Evolutionary conservation across 2,329 filamentous ascomycete genomes (phyloP).

Genomic region (Stagonosporopsis tanaceti): DNA sequence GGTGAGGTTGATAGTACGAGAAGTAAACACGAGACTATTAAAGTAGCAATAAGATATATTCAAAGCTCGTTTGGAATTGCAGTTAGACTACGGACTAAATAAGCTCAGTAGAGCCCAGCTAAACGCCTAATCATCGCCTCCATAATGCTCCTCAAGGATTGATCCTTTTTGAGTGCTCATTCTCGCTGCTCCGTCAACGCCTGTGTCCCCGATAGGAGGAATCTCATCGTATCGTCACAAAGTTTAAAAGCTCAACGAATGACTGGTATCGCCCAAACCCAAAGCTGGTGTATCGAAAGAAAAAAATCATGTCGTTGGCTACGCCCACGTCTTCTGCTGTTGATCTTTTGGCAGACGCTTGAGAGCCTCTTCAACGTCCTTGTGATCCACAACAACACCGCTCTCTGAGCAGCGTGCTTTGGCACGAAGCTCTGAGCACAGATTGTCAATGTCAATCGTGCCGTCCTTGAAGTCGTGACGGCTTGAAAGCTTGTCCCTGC

Average conservation of each 20-base stretch:
- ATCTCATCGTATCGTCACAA: constrained; percentile 21
- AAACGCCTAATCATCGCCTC: constrained; percentile 4
- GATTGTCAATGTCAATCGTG: constrained; percentile 90
- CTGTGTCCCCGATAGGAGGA: constrained; percentile 9
- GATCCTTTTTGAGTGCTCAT: constrained; percentile 9
- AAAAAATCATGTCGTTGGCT: constrained; percentile 4
- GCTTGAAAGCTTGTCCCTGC: constrained; percentile 86
- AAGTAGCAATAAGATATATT: not conserved
- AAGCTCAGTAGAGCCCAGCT: constrained; percentile 2
- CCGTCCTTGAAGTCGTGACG: constrained; percentile 88
- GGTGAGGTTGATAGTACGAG: too few relatives aligned
- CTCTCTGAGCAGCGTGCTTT: constrained; percentile 95
- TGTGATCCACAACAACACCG: constrained; percentile 87
- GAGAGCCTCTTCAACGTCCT: constrained; percentile 77
- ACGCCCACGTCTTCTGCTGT: constrained; percentile 2
- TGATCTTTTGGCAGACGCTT: constrained; percentile 53
- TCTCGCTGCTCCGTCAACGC: constrained; percentile 18
- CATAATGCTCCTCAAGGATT: constrained; percentile 10
- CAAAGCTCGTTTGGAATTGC: not conserved
- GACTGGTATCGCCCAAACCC: constrained; percentile 20
- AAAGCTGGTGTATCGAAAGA: constrained; percentile 13
- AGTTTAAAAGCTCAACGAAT: constrained; percentile 14
- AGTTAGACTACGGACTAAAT: constrained; percentile 11
- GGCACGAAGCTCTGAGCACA: constrained; percentile 91
- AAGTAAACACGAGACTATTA: not conserved